Percentiles rank a stretch among this genome's conserved stretches.
phyloP scores from a whole-genome alignment of 139 green algal species.

The Astrephomene gubernaculifera region DNA sequence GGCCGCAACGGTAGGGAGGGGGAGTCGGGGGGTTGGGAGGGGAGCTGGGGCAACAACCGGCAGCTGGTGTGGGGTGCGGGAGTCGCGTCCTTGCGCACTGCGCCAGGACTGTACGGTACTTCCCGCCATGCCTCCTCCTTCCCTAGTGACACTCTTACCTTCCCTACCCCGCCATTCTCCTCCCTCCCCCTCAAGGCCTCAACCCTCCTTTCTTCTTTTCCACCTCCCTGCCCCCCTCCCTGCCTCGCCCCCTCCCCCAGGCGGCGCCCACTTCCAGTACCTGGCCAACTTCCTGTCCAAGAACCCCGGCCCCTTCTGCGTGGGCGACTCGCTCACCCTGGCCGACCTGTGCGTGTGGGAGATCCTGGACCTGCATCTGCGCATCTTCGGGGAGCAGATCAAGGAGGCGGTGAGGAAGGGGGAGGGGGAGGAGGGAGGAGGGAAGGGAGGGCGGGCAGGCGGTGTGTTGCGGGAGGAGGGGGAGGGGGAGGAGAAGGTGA shows the following conservation, averaged over 20 bases:
- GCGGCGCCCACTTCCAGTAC: conserved; percentile 49
- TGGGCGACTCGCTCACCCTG: conserved; percentile 52
- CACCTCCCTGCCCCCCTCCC: too few species aligned
- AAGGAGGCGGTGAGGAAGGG: conserved; percentile 24
- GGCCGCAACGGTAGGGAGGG: conserved; percentile 51
- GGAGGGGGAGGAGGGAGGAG: not conserved
- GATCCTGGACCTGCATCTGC: conserved; percentile 64
- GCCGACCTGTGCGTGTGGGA: conserved; percentile 61
- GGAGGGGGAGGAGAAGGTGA: not conserved
- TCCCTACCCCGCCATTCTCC: too few species aligned
- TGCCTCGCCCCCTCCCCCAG: not conserved
- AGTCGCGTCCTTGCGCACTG: too few species aligned
- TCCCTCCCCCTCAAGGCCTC: too few species aligned
- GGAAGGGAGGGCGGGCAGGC: not conserved
- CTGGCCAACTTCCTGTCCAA: conserved; percentile 36
- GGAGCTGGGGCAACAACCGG: not conserved
- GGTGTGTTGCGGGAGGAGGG: not conserved
- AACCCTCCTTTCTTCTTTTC: too few species aligned
- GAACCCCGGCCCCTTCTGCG: conserved; percentile 31
- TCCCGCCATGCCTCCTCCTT: too few species aligned
- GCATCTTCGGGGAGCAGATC: conserved; percentile 62
- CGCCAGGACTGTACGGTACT: too few species aligned
- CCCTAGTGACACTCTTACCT: too few species aligned
- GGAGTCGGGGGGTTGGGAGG: not conserved
- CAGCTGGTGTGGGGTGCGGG: too few species aligned